These are phyloP conservation scores for Beauveria brongniartii DNA, from an alignment of 2,329 filamentous ascomycete species.

Conservation along the genomic window DNA sequence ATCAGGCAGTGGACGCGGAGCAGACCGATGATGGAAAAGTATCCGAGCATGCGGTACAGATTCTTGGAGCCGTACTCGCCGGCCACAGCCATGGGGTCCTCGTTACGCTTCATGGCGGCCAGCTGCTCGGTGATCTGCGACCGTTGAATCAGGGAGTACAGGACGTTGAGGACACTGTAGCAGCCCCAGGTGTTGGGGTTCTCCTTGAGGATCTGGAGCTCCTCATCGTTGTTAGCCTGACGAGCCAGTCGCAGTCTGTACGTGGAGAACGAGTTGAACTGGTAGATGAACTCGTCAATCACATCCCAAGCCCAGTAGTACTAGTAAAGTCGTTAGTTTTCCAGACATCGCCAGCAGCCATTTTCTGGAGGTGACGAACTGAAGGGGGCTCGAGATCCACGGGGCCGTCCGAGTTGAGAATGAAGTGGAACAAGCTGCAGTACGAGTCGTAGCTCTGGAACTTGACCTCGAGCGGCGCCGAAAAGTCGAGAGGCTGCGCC, in stretches of 20 bases:
- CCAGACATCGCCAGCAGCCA: not conserved
- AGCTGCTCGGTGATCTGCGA: slow-evolving; percentile 98
- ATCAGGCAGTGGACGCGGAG: slow-evolving; percentile 93
- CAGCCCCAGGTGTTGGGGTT: slow-evolving; percentile 99
- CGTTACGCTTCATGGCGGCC: slow-evolving; percentile 85
- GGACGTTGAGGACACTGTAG: slow-evolving; percentile 97
- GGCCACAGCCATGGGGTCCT: slow-evolving; percentile 79
- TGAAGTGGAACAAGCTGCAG: slow-evolving; percentile 98
- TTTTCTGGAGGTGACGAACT: slow-evolving; percentile 47
- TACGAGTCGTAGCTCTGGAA: slow-evolving; percentile 99
- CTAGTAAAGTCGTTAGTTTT: slow-evolving; percentile 37
- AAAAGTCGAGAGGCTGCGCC: slow-evolving; percentile 91
- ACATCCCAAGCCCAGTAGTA: slow-evolving; percentile 99
- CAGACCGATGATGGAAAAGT: slow-evolving; percentile 98
- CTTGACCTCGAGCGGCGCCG: slow-evolving; percentile 90
- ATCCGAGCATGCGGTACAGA: slow-evolving; percentile 95
- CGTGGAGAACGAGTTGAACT: slow-evolving; percentile 98
- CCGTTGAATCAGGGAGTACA: slow-evolving; percentile 97
- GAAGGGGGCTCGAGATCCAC: slow-evolving; percentile 95
- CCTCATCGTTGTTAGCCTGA: slow-evolving; percentile 78
- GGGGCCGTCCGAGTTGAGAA: slow-evolving; percentile 97
- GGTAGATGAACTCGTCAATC: slow-evolving; percentile 99
- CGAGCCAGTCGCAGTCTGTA: slow-evolving; percentile 90
- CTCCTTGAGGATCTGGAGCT: slow-evolving; percentile 82
- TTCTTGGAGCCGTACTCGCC: slow-evolving; percentile 93